Base-by-base conservation (phyloP, 257 asterid species). In the Cruciata laevipes region DNA sequence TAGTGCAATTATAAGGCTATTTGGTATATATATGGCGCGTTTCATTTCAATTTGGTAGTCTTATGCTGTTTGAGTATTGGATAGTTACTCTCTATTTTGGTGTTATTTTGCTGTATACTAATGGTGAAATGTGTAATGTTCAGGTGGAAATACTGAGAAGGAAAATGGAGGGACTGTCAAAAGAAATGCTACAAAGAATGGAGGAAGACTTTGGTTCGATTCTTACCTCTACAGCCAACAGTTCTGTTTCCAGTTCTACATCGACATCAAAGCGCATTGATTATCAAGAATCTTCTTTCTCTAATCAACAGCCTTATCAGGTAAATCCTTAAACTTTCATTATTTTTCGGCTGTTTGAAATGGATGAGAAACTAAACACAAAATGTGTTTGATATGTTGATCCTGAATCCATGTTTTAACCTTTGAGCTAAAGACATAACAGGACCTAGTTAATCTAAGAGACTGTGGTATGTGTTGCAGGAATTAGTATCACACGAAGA, bases 231-330 rank as follows among this genome's bases (percentile, higher is more conserved):
- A 75, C 86, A 40, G 71, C 81, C 56, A 69, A 79, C 65, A 82
- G 84, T 77, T 86, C 85, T 38, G 78, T 75, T 25, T 78, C 87
- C 73, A 83, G 87, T 85, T 84, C 91, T 69, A 86, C 95, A 77
- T 86, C 95, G 7, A 75, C 82, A 53, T 82, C 97, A 59, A 88
- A 78, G 76, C 73, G 86, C 77, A 80, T 83, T 16, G 83, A 85
- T 57, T 73, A 63, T 49, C 68, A 76, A 7, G 63, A 72, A 21
- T 75, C 81, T n/a, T n/a, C 68, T 73, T 64, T 70, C 20, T 69
- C 81, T 1, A 61, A 71, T 31, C 74, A 71, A 66, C 81, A 82
- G 11, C 30, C 72, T 20, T 65, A 71, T 74, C 90, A 84, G 88
- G 86, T 57, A 71, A 52, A 68, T 33, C 42, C 61, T 35, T 53